Evolutionary conservation across 352 stramenopile genomes (phyloP), one percentile per base, ranked within the genome.

Genomic region (Phytopythium sindhum): DNA sequence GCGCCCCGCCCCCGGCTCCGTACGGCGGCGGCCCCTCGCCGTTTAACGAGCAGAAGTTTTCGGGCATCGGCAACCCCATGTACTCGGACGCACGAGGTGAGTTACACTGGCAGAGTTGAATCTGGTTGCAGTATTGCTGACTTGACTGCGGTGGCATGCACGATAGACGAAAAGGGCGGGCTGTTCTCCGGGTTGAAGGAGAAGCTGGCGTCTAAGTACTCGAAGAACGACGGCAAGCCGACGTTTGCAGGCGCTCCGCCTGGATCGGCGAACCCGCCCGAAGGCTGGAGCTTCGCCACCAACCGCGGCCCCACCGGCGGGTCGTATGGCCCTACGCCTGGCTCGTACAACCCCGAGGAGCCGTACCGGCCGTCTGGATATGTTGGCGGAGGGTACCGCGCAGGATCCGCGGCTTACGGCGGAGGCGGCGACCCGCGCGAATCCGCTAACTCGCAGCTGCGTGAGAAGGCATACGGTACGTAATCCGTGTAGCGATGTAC

Each of bases 61-160:
- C 95, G 29, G 95, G 95, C 33, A 97, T 98, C 75, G 95, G 95
- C 31, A 98, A 98, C 70, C 93, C 95, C 9, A 96, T 97, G 83
- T 98, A 97, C 68, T 79, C 93, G 55, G 93, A 98, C 70, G 90
- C 93, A 33, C 75, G 85, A 65, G 76, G 82, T 89, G 62, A 14
- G 50, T 56, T 35, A n/a, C 2, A n/a, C 1, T 55, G 44, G 2
- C 48, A 60, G 28, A 3, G 39, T 31, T 26, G 7, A 45, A 24
- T 17, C 10, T 21, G 51, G 37, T 39, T 44, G 23, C 21, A 23
- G 21, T 37, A 3, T 42, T 53, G 39, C 45, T 64, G 53, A 61
- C 14, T 51, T 41, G 52, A 26, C 50, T 47, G 31, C 23, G 33
- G 35, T 28, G 41, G 6, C n/a, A 5, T 48, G 33, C 7, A 5